Evolutionary conservation across 2,329 filamentous ascomycete species (phyloP), one percentile per base, ranked within the genome.

Genomic region (Fusarium sp.): DNA sequence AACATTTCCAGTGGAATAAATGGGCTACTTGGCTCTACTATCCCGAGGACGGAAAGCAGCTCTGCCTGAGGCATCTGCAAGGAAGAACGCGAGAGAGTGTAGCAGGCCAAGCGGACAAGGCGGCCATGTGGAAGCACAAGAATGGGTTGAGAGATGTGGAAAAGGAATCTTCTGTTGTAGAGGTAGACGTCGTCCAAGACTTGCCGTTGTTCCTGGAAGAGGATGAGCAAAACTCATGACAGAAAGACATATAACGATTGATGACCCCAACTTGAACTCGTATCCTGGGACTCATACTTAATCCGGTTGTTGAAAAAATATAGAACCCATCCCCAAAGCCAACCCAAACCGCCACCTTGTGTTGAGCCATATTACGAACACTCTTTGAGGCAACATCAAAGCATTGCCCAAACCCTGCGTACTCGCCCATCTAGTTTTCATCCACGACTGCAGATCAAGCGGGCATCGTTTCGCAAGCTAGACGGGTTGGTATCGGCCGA

Each of bases 21-120:
- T 90, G 88, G 88, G 88, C 87, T 0, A 88, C 84, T 37, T 90
- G 88, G 88, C 80, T 89, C 20, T 90, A 88, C 71, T 88, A 88
- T 39, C 88, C 88, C 0, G 83, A 84, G 2, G 80, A 85, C 4
- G 88, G 87, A 2, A 83, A 78, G 62, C 73, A 77, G 54, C 71
- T 87, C 6, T 89, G 88, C 58, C 68, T 90, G 54, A 81, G 84
- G 52, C 88, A 90, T 69, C 81, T 89, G 0, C 83, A 88, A 45
- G 88, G 88, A 0, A 81, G 88, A 18, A 88, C 84, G 0, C 89
- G 87, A 86, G 81, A 83, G 57, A 88, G 87, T 0, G 76, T 61
- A 2, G 68, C 70, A 1, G 41, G 72, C 6, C 72, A 79, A 22
- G 69, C 71, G 2, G 65, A 71, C 29, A 77, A 41, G 18, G 65